Base-by-base conservation (phyloP, 78 protist species). In the Goniomonas avonlea region DNA sequence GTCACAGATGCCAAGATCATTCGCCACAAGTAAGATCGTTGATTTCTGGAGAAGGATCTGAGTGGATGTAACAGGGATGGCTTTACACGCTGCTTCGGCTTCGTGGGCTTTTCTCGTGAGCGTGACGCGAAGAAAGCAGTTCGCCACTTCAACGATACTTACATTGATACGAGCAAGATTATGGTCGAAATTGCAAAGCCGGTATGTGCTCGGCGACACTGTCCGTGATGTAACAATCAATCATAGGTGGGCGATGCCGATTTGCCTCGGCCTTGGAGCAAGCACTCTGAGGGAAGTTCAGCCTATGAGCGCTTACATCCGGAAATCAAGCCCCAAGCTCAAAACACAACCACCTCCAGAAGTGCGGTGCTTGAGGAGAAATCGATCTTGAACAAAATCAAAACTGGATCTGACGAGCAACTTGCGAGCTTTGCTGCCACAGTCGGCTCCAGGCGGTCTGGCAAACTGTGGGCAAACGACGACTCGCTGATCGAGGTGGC, bases 81-180 rank as follows among this genome's bases (percentile, higher is more conserved):
- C 23, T 17, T 1, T 17, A 11, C 63, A 23, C 34, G 5, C 34
- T 27, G 63, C 63, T 89, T 93, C 41, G 97, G 91, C 39, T 97
- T 95, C 73, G 82, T 94, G 23, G 99, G 98, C 21, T 97, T 55
- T 86, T 15, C 75, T 8, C 48, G 84, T 0, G 80, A 74, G 0
- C 43, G 82, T 7, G 90, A 84, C 0, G 98, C 96, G 1, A 21
- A 45, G 38, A 71, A 45, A 0, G 96, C 97, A 15, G 59, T 80
- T 27, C 3, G 39, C 34, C 39, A 71, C 34, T 82, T 91, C 45
- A 73, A 93, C 65, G 41, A 40, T 38, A 74, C 96, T 3, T 95
- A 38, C 83, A 41, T 95, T 2, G 95, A 88, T 81, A 92, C 95
- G 13, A 43, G 81, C 21, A 79, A 84, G 69, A 88, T 95, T 25